Percentiles rank a stretch among this genome's conserved stretches.
These are phyloP conservation scores for Haberlea rhodopensis DNA, from an alignment of 257 asterid species.

Conservation along the genomic window DNA sequence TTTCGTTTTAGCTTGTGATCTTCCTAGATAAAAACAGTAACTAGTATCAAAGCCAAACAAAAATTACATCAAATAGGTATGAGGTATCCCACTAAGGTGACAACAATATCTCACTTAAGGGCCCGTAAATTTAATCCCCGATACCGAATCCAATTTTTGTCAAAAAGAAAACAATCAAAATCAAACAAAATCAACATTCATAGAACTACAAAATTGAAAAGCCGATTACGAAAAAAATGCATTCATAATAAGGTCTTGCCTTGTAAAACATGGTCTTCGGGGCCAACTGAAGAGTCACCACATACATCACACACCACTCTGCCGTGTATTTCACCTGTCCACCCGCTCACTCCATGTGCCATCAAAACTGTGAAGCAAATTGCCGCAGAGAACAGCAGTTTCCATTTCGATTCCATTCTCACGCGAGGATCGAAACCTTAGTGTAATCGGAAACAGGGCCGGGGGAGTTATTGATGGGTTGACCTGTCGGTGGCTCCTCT, in stretches of 20 bases:
- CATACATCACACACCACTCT: constrained; percentile 90
- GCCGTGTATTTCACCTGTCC: constrained; percentile 89
- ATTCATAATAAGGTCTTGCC: constrained; percentile 29
- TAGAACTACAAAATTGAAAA: constrained; percentile 9
- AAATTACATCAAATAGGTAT: no score
- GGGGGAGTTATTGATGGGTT: background rate
- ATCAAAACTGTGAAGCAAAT: constrained; percentile 25
- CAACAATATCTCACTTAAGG: background rate
- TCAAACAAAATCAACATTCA: background rate
- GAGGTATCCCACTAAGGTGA: no score
- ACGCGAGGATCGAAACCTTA: constrained; percentile 4
- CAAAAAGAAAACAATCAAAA: background rate
- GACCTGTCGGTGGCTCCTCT: background rate
- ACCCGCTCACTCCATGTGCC: constrained; percentile 43
- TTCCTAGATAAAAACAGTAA: background rate
- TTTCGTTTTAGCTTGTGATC: background rate
- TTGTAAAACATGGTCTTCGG: constrained; percentile 76
- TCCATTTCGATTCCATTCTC: constrained; percentile 41
- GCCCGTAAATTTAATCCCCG: background rate
- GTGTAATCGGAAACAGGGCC: constrained; percentile 7
- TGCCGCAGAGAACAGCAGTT: constrained; percentile 19
- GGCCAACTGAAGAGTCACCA: constrained; percentile 87
- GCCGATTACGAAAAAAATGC: background rate
- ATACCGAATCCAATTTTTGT: background rate
- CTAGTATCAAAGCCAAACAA: background rate